These are phyloP conservation scores for Debaryomyces udenii DNA, from an alignment of 1,139 yeast species.

Conservation along the genomic window DNA sequence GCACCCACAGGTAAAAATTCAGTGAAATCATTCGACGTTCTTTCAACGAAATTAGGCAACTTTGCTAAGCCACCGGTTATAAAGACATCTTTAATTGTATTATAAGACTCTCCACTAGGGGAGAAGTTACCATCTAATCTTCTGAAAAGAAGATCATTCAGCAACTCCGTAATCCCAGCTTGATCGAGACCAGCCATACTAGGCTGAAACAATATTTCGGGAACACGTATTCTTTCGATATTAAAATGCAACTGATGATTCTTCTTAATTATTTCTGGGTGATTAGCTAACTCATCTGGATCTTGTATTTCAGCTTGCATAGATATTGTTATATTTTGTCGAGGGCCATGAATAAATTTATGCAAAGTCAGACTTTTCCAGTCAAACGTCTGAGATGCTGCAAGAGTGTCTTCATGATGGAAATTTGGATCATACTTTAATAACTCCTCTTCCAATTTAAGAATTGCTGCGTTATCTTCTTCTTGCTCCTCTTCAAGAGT, in stretches of 20 bases:
- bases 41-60: slow-evolving; percentile 64
- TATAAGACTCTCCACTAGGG: slow-evolving; percentile 57
- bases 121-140: slow-evolving; percentile 57
- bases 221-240: slow-evolving; percentile 87
- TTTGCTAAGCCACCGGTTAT: slow-evolving; percentile 84
- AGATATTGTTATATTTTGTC: slow-evolving; percentile 53
- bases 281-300: slow-evolving; percentile 46
- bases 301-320: slow-evolving; percentile 48
- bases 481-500: slow-evolving; percentile 76
- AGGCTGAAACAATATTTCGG: slow-evolving; percentile 94
- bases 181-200: slow-evolving; percentile 93
- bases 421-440: slow-evolving; percentile 83
- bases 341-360: slow-evolving; percentile 86
- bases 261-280: slow-evolving; percentile 48
- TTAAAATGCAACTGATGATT: slow-evolving; percentile 87
- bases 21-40: slow-evolving; percentile 69
- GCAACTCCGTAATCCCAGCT: slow-evolving; percentile 83
- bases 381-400: slow-evolving; percentile 73
- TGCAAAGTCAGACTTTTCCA: slow-evolving; percentile 84
- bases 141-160: slow-evolving; percentile 65
- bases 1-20: slow-evolving; percentile 72
- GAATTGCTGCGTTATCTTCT: slow-evolving; percentile 62
- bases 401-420: slow-evolving; percentile 78
- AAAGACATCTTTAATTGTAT: slow-evolving; percentile 64
- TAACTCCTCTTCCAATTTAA: slow-evolving; percentile 71